phyloP scores from a whole-genome alignment of 2,329 filamentous ascomycete species.

The Fusarium clavum region DNA sequence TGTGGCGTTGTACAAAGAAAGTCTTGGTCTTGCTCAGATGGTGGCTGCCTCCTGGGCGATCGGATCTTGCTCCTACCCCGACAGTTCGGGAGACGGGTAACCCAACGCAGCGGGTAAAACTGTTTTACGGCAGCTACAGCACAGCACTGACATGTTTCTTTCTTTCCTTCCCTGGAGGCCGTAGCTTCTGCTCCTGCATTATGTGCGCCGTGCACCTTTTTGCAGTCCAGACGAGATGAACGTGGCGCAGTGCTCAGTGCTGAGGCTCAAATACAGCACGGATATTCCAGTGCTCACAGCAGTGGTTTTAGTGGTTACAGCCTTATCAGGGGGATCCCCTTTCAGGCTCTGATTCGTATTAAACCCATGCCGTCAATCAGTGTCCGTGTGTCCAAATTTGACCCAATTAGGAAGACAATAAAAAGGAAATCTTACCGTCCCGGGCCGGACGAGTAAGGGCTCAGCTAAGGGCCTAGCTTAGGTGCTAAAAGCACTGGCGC shows the following conservation, averaged over 20 bases:
- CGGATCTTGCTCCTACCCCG: constrained; percentile 24
- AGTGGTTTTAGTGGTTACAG: constrained; percentile 1
- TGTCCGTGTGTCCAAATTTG: constrained; percentile 29
- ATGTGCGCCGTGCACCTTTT: constrained; percentile 25
- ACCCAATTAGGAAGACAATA: constrained; percentile 17
- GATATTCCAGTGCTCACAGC: background rate
- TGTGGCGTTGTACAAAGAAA: constrained; percentile 4
- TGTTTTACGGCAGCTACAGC: constrained; percentile 16
- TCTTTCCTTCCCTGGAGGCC: background rate
- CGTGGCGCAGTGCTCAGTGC: constrained; percentile 27
- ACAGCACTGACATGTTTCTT: constrained; percentile 17
- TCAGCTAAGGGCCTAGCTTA: background rate
- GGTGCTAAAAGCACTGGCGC: background rate
- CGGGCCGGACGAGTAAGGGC: constrained; percentile 6
- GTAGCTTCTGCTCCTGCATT: constrained; percentile 6
- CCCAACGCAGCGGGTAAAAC: constrained; percentile 1
- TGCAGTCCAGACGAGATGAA: constrained; percentile 31
- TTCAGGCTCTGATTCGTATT: constrained; percentile 8
- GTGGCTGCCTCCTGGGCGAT: constrained; percentile 19
- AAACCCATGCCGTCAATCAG: constrained; percentile 27
- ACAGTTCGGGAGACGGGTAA: constrained; percentile 14
- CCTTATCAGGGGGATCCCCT: background rate
- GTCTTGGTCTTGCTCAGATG: background rate
- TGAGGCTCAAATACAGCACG: constrained; percentile 3
- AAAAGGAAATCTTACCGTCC: constrained; percentile 17